Evolutionary conservation across 2,329 filamentous ascomycete species (phyloP).

Genomic region (Colletotrichum gloeosporioides): DNA sequence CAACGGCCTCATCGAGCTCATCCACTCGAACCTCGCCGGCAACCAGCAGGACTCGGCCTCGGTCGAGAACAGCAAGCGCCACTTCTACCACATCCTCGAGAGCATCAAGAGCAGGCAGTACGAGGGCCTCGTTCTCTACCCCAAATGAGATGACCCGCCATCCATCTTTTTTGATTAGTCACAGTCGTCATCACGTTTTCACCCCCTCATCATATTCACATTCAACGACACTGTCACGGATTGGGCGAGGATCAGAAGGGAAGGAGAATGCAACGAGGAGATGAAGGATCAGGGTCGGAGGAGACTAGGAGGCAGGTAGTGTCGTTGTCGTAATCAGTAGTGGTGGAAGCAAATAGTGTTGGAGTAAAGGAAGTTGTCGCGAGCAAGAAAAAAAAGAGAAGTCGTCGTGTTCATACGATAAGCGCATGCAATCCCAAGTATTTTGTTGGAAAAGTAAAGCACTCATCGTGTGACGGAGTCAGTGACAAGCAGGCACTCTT

Average conservation of each 20-base stretch:
- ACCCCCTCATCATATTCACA: background rate
- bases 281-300: background rate
- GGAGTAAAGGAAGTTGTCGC: background rate
- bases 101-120: slow-evolving; percentile 93
- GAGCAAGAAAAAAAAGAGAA: background rate
- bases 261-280: background rate
- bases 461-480: too few species aligned
- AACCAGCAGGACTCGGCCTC: slow-evolving; percentile 82
- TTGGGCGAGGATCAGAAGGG: background rate
- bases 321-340: background rate
- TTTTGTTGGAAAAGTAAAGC: background rate
- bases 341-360: background rate
- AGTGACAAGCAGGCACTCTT: too few species aligned
- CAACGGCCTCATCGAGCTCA: slow-evolving; percentile 96
- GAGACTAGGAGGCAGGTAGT: background rate
- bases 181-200: background rate
- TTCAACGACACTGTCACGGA: background rate
- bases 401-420: slow-evolving; percentile 12
- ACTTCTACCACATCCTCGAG: slow-evolving; percentile 93
- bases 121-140: slow-evolving; percentile 83
- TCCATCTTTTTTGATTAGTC: background rate
- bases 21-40: slow-evolving; percentile 91
- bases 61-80: slow-evolving; percentile 87
- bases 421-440: slow-evolving; percentile 13
- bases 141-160: slow-evolving; percentile 32